These are phyloP conservation scores for Erodium moschatum DNA, from an alignment of 441 rosid species.

Conservation along the genomic window DNA sequence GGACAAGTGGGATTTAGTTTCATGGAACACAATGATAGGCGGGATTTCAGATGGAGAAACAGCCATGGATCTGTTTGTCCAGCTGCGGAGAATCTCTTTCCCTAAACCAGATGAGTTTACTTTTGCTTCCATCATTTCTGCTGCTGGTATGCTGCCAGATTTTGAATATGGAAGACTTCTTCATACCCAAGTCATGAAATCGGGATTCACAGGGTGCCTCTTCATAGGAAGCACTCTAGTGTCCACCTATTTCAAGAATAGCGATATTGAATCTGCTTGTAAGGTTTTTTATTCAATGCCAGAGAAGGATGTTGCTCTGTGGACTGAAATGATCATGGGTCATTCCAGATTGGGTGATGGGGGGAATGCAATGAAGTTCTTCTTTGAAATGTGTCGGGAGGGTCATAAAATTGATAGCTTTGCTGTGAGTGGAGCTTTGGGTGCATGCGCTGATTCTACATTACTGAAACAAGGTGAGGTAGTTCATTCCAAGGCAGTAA, in stretches of 20 bases:
- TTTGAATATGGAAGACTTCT: slow-evolving; percentile 48
- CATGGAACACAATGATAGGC: slow-evolving; percentile 76
- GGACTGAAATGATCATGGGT: slow-evolving; percentile 88
- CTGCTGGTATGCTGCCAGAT: slow-evolving; percentile 32
- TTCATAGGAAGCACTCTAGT: slow-evolving; percentile 60
- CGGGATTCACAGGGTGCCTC: slow-evolving; percentile 47
- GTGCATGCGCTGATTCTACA: slow-evolving; percentile 74
- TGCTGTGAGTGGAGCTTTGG: slow-evolving; percentile 61
- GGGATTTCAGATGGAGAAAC: slow-evolving; percentile 51
- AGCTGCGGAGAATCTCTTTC: slow-evolving; percentile 29
- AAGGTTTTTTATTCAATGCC: slow-evolving; percentile 35
- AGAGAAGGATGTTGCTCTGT: slow-evolving; percentile 62
- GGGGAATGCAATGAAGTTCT: slow-evolving; percentile 42
- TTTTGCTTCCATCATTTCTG: slow-evolving; percentile 58
- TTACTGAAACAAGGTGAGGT: slow-evolving; percentile 61
- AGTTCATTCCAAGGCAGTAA: slow-evolving; percentile 54
- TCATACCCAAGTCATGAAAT: slow-evolving; percentile 51
- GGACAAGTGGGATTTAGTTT: slow-evolving; percentile 46
- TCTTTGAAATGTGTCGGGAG: slow-evolving; percentile 44
- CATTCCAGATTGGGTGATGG: slow-evolving; percentile 60
- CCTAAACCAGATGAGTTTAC: slow-evolving; percentile 72
- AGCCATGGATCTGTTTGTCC: slow-evolving; percentile 46
- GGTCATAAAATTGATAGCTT: slow-evolving; percentile 55
- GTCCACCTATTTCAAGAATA: slow-evolving; percentile 64
- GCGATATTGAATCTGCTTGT: slow-evolving; percentile 45